phyloP scores from a whole-genome alignment of 2,329 filamentous ascomycete genomes.

The Penicillium sumatraense region DNA sequence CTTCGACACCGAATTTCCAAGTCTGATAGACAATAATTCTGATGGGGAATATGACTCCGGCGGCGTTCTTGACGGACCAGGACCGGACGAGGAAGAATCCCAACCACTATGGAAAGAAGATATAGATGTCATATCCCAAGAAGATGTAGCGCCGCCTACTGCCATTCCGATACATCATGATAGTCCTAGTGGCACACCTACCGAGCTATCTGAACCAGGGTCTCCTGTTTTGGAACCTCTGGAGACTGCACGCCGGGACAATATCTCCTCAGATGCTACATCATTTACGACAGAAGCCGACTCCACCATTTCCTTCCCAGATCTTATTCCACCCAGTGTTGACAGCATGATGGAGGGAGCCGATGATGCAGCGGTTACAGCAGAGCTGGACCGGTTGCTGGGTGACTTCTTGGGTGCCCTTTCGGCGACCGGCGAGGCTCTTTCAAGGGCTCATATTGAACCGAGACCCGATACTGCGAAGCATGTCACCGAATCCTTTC shows the following conservation, averaged over 20 bases:
- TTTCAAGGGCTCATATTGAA: conserved; percentile 20
- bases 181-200: conserved; percentile 11
- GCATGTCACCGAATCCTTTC: conserved; percentile 19
- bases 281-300: conserved; percentile 10
- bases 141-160: conserved; percentile 29
- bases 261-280: conserved; percentile 4
- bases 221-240: conserved; percentile 26
- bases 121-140: conserved; percentile 11
- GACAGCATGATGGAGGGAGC: conserved; percentile 45
- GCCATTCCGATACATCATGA: conserved; percentile 31
- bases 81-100: conserved; percentile 54
- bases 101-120: conserved; percentile 34
- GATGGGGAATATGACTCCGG: conserved; percentile 57
- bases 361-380: conserved; percentile 40
- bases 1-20: conserved; percentile 48
- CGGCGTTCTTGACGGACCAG: conserved; percentile 57
- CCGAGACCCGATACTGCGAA: conserved; percentile 18
- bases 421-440: conserved; percentile 41
- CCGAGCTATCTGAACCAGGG: conserved; percentile 24
- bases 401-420: conserved; percentile 45
- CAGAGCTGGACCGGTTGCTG: conserved; percentile 48
- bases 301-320: conserved; percentile 40
- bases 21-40: conserved; percentile 50
- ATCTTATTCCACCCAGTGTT: conserved; percentile 42
- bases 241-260: conserved; percentile 20